Base-by-base conservation (phyloP, 495 filamentous ascomycete species). In the Lasiosphaeria miniovina region DNA sequence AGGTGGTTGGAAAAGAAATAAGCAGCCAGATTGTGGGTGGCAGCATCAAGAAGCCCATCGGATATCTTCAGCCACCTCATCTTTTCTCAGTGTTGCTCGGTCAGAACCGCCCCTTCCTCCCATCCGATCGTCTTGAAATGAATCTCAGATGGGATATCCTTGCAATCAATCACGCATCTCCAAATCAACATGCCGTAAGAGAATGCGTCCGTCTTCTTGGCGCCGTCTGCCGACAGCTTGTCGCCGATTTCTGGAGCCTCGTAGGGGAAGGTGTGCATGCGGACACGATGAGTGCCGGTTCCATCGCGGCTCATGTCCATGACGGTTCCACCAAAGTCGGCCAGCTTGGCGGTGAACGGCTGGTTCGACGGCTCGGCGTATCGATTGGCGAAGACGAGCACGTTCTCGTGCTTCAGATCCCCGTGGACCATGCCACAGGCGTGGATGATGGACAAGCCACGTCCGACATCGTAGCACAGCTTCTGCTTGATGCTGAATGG, bases 381-480 rank as follows among this genome's bases (percentile, higher is more conserved):
- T 7, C 51, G 52, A 15, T 60, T 60, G 24, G 58, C 17, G 15
- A 60, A 60, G 24, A 60, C 40, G 34, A 60, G 51, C 7, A 60
- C 52, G 17, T 58, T 58, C 40, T 58, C 54, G 32, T 62, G 60
- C 54, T 58, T 57, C 7, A 62, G 55, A 35, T 62, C 60, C 14
- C 60, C 60, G 33, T 62, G 60, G 7, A 62, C 55, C 32, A 62
- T 54, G 41, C 60, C 60, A 36, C 62, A 65, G 10, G 49, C 54
- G 50, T 65, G 62, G 14, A 65, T 49, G 51, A 61, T 61, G 54
- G 55, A 61, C 6, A 65, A 24, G 45, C 48, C 62, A 4, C 59
- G 54, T 6, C 59, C 62, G 32, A 65, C 59, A 52, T 65, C 62
- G 40, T 61, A 63, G 49, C 60, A 62, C 8, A 62, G 54, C 17